Percentiles rank a stretch among this genome's conserved stretches.
phyloP scores from a whole-genome alignment of 1,284 basidiomycete species.

The Boletus nobilissimus region DNA sequence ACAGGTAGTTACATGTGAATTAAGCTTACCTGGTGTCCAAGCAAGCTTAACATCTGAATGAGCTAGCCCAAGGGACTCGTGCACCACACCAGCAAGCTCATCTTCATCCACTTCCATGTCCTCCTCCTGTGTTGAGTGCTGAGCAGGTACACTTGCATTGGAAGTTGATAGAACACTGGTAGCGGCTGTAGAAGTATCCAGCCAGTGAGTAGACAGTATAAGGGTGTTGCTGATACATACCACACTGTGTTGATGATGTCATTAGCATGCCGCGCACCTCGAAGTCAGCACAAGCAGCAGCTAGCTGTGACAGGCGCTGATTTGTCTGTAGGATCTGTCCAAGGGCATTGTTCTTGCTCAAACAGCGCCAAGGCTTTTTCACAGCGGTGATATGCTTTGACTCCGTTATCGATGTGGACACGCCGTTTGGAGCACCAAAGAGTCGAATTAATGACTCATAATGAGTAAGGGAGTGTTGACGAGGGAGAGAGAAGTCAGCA shows the following conservation, averaged over 20 bases:
- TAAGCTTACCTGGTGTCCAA: no score
- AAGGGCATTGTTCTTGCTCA: neutral
- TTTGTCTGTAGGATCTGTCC: slow-evolving; percentile 7
- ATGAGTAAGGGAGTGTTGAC: slow-evolving; percentile 14
- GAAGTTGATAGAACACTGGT: no score
- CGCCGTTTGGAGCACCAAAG: slow-evolving; percentile 6
- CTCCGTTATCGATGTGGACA: slow-evolving; percentile 7
- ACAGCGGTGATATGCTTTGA: slow-evolving; percentile 8
- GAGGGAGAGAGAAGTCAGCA: neutral
- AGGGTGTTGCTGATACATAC: no score
- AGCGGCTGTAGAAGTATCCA: no score
- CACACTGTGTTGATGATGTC: no score
- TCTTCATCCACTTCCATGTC: no score
- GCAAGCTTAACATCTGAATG: slow-evolving; percentile 1
- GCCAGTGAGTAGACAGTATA: no score
- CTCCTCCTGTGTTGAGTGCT: no score
- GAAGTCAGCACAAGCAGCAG: neutral
- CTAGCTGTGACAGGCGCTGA: neutral
- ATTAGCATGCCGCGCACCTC: neutral
- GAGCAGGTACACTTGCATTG: no score
- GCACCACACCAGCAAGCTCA: neutral
- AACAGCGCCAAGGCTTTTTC: neutral
- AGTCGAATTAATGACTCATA: slow-evolving; percentile 6
- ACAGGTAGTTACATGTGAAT: no score
- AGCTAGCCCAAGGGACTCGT: neutral